These are phyloP conservation scores for Ogataea paraovalis DNA, from an alignment of 805 yeast species.

Conservation along the genomic window DNA sequence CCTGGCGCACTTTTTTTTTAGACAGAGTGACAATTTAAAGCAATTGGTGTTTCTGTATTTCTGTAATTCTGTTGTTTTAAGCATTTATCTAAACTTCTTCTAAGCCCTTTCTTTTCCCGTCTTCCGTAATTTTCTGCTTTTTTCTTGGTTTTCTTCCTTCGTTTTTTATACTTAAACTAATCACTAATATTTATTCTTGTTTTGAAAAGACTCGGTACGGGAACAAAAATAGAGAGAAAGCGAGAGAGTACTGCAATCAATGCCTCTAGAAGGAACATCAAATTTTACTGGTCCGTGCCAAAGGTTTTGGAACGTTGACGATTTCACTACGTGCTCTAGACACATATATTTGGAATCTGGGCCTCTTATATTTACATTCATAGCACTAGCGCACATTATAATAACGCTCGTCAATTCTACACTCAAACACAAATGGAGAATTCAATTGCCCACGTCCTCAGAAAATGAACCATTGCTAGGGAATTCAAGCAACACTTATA, in stretches of 20 bases:
- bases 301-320: slow-evolving; percentile 35
- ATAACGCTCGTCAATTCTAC: slow-evolving; percentile 11
- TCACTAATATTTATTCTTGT: too few species aligned
- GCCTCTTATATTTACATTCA: slow-evolving; percentile 30
- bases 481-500: slow-evolving; percentile 3
- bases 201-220: too few species aligned
- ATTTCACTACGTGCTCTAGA: slow-evolving; percentile 45
- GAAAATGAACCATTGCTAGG: slow-evolving; percentile 20
- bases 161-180: too few species aligned
- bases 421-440: background rate
- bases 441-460: slow-evolving; percentile 5
- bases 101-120: too few species aligned
- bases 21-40: too few species aligned
- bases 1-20: too few species aligned
- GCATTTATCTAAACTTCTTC: too few species aligned
- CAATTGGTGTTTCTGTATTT: too few species aligned
- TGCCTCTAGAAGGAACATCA: background rate
- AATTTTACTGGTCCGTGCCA: slow-evolving; percentile 10
- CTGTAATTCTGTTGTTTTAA: too few species aligned
- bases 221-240: background rate
- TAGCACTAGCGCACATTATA: slow-evolving; percentile 27
- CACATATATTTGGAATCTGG: slow-evolving; percentile 32
- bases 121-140: too few species aligned
- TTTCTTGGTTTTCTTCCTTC: too few species aligned
- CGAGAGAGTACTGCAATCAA: background rate